A percentile compares a stretch with the other conserved stretches of the same genome.
Evolutionary conservation across 75 land plant species (phyloP).

Genomic region (Gnetum montanum): DNA sequence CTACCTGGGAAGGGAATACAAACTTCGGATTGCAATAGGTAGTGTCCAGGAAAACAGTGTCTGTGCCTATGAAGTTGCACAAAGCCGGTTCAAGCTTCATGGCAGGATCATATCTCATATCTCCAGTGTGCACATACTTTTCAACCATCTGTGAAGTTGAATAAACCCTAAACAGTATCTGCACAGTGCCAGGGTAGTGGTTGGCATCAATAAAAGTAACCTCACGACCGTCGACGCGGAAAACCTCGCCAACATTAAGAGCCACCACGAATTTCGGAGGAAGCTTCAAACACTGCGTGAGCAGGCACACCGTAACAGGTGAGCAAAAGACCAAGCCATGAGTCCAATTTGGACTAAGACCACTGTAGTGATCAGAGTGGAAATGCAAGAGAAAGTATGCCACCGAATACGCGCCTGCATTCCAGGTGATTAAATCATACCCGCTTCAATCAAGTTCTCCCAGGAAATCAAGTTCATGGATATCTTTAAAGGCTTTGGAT

Average conservation of each 20-base stretch:
- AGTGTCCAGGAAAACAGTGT: constrained; percentile 81
- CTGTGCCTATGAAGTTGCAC: constrained; percentile 55
- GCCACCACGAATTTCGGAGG: constrained; percentile 29
- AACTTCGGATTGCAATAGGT: constrained; percentile 93
- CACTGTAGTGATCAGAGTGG: constrained; percentile 90
- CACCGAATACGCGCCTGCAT: constrained; percentile 56
- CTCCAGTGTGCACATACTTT: constrained; percentile 90
- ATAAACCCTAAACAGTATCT: constrained; percentile 36
- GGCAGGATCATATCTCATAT: constrained; percentile 53
- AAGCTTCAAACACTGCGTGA: constrained; percentile 36
- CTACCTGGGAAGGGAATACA: constrained; percentile 65
- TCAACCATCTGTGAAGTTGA: constrained; percentile 3
- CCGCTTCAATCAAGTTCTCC: too few species aligned
- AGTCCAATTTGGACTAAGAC: constrained; percentile 62
- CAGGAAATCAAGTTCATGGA: too few species aligned
- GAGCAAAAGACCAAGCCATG: constrained; percentile 87
- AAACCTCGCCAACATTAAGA: constrained; percentile 22
- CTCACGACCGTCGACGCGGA: constrained; percentile 54
- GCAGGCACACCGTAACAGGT: constrained; percentile 48
- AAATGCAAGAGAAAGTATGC: constrained; percentile 91
- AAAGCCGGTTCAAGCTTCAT: constrained; percentile 55
- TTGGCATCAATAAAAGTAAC: constrained; percentile 76
- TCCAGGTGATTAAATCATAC: too few species aligned
- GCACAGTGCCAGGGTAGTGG: constrained; percentile 96
- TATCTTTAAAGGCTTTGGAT: too few species aligned